Conservation (phyloP, 2,329 filamentous ascomycete genomes). For the Tolypocladium tropicale region DNA sequence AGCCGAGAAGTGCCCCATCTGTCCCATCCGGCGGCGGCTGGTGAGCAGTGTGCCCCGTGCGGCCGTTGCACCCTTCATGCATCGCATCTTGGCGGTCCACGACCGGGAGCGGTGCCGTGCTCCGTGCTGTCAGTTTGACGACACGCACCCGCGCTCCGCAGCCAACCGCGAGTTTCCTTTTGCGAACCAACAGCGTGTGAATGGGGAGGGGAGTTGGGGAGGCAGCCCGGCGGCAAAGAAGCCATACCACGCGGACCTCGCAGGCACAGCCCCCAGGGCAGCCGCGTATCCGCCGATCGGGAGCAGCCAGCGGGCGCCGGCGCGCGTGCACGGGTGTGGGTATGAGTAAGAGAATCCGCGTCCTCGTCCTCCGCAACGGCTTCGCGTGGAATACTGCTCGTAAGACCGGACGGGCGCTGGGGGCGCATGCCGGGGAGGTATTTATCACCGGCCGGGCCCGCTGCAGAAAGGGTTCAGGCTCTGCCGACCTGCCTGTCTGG, state of each 20-base stretch:
- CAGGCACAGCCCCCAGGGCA: not conserved
- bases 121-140: not conserved
- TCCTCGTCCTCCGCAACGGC: too few relatives aligned
- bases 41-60: too few relatives aligned
- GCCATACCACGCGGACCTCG: too few relatives aligned
- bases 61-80: too few relatives aligned
- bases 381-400: too few relatives aligned
- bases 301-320: not conserved
- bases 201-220: not conserved
- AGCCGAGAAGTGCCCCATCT: not conserved
- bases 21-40: too few relatives aligned
- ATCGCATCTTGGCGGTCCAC: too few relatives aligned
- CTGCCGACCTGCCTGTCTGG: too few relatives aligned
- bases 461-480: constrained; percentile 1
- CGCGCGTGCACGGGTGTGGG: not conserved
- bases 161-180: not conserved
- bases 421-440: too few relatives aligned
- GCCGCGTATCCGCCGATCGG: not conserved
- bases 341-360: not conserved
- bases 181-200: not conserved
- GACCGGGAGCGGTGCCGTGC: not conserved
- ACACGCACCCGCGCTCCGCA: too few relatives aligned
- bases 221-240: not conserved
- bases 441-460: not conserved
- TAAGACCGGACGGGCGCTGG: too few relatives aligned